Evolutionary conservation across 768 basidiomycete genomes (phyloP).

Genomic region (Kwoniella sp.): DNA sequence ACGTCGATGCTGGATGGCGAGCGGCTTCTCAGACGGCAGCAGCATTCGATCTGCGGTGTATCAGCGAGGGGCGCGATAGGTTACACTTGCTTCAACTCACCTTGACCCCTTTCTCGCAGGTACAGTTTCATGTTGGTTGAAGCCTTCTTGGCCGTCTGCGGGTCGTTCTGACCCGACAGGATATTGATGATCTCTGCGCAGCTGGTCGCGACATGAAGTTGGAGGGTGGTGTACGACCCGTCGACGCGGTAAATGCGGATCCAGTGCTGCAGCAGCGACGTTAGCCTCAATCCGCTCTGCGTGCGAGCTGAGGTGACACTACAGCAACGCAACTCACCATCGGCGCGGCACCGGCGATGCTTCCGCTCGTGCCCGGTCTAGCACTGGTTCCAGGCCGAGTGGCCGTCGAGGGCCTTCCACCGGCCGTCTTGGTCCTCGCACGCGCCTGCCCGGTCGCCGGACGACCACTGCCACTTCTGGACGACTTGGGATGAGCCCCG

Average conservation of each 20-base stretch:
- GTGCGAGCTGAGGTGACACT: no score
- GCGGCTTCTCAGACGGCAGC: constrained; percentile 73
- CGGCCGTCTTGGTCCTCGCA: constrained; percentile 6
- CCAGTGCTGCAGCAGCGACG: constrained; percentile 52
- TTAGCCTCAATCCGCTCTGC: not conserved
- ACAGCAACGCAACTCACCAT: constrained; percentile 21
- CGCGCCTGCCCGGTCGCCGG: constrained; percentile 10
- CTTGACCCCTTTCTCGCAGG: constrained; percentile 56
- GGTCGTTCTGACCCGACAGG: constrained; percentile 54
- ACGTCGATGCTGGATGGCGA: constrained; percentile 73
- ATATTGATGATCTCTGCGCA: constrained; percentile 63
- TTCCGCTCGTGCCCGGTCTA: constrained; percentile 43
- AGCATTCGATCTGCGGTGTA: constrained; percentile 68
- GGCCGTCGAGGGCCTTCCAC: constrained; percentile 28
- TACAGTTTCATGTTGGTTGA: constrained; percentile 51
- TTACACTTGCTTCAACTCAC: constrained; percentile 23
- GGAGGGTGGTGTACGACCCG: constrained; percentile 66
- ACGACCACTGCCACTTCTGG: constrained; percentile 18
- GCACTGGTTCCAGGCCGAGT: constrained; percentile 26
- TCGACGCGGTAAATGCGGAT: constrained; percentile 76
- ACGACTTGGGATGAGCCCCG: constrained; percentile 3
- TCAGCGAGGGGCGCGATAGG: not conserved
- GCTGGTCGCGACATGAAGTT: constrained; percentile 62
- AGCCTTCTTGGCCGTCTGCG: constrained; percentile 26
- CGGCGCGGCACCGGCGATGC: constrained; percentile 6